A percentile compares a stretch with the other conserved stretches of the same genome.
Evolutionary conservation across 371 early-diverging fungal species (phyloP).

Genomic region (Syncephalastrum racemosum): DNA sequence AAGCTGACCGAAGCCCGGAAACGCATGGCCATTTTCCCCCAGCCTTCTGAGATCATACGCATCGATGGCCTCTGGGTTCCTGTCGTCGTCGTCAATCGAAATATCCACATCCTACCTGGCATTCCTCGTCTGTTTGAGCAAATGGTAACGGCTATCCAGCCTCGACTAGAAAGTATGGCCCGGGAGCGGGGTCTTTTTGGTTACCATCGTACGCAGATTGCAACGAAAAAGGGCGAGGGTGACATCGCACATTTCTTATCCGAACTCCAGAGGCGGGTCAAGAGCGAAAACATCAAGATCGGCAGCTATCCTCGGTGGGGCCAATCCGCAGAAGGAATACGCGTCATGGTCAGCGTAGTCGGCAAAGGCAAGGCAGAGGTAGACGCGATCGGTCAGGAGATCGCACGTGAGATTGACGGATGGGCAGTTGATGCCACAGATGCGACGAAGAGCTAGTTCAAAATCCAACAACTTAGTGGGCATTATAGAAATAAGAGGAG

Average conservation of each 20-base stretch:
- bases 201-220: conserved; percentile 50
- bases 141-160: conserved; percentile 38
- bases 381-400: conserved; percentile 17
- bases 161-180: conserved; percentile 24
- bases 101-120: conserved; percentile 74
- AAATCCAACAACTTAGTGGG: too few relatives aligned
- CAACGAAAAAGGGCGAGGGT: conserved; percentile 47
- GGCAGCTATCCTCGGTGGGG: conserved; percentile 67
- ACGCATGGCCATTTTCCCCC: conserved; percentile 71
- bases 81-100: conserved; percentile 58
- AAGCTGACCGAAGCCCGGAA: conserved; percentile 50
- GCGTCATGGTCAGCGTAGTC: conserved; percentile 41
- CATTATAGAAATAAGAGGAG: too few relatives aligned
- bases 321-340: conserved; percentile 11
- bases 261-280: conserved; percentile 33
- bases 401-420: conserved; percentile 12
- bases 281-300: conserved; percentile 40
- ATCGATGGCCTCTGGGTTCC: conserved; percentile 69
- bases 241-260: conserved; percentile 50
- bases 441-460: too few relatives aligned
- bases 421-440: conserved; percentile 3
- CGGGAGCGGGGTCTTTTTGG: conserved; percentile 17
- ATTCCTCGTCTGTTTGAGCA: conserved; percentile 65
- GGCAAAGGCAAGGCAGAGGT: conserved; percentile 32
- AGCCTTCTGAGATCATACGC: conserved; percentile 40